Evolutionary conservation across 805 yeast species (phyloP).

Genomic region (Sugiyamaella boreocaroliniensis): DNA sequence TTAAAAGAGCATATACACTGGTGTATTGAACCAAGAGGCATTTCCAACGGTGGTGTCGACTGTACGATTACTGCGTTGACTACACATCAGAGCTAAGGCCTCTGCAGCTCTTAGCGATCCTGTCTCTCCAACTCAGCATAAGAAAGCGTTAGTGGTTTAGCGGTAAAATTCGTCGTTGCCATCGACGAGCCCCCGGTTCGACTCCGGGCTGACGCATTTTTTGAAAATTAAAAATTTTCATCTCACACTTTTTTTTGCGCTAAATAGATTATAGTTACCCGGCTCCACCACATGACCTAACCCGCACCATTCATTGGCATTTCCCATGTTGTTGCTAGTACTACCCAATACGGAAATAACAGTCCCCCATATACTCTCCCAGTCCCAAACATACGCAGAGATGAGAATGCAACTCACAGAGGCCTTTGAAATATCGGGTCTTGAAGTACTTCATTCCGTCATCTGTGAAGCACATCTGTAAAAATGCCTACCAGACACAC

Average conservation of each 20-base stretch:
- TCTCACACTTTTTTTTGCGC: neutral
- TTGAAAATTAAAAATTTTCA: constrained; percentile 20
- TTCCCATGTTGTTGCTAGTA: neutral
- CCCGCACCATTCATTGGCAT: neutral
- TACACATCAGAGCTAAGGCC: too few species aligned
- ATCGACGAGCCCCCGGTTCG: constrained; percentile 56
- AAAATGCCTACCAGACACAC: constrained; percentile 97
- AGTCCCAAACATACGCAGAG: neutral
- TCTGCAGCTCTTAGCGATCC: too few species aligned
- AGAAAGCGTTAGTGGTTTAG: constrained; percentile 46
- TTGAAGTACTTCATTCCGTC: neutral
- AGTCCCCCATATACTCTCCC: neutral
- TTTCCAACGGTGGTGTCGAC: too few species aligned
- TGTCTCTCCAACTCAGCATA: neutral
- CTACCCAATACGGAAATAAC: neutral
- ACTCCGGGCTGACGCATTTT: constrained; percentile 50
- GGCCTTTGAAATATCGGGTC: neutral
- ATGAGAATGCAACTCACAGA: neutral
- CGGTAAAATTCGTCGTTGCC: constrained; percentile 53
- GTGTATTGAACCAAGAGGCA: too few species aligned
- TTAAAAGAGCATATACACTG: too few species aligned
- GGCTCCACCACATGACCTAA: too few species aligned
- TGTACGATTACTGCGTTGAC: too few species aligned
- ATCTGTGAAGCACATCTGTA: constrained; percentile 1
- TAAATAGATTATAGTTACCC: too few species aligned